Evolutionary conservation across 371 early-diverging fungal genomes (phyloP).

Genomic region (Mortierella sp.): DNA sequence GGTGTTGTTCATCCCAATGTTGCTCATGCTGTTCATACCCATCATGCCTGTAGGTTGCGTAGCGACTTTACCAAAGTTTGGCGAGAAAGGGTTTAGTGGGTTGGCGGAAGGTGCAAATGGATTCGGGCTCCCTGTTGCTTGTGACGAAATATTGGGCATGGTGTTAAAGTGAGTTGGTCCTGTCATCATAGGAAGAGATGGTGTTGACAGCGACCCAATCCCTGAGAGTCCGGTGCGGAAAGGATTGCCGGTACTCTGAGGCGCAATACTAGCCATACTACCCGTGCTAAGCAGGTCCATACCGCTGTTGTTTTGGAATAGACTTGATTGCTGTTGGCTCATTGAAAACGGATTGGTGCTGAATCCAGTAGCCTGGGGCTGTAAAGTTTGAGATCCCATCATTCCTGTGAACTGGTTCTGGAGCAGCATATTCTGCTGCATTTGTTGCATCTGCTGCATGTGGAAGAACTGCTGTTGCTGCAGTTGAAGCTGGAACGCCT

Average conservation of each 20-base stretch:
- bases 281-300: slow-evolving; percentile 18
- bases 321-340: slow-evolving; percentile 11
- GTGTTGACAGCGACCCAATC: slow-evolving; percentile 14
- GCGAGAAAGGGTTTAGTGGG: slow-evolving; percentile 50
- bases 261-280: slow-evolving; percentile 19
- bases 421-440: slow-evolving; percentile 32
- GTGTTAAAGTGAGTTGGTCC: slow-evolving; percentile 40
- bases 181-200: slow-evolving; percentile 46
- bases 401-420: slow-evolving; percentile 47
- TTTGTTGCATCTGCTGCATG: slow-evolving; percentile 42
- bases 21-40: slow-evolving; percentile 22
- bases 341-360: slow-evolving; percentile 45
- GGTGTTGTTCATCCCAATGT: slow-evolving; percentile 7
- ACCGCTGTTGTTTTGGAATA: slow-evolving; percentile 17
- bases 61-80: slow-evolving; percentile 47
- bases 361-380: slow-evolving; percentile 41
- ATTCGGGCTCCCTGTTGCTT: slow-evolving; percentile 37
- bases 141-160: slow-evolving; percentile 41
- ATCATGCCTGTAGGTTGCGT: slow-evolving; percentile 43
- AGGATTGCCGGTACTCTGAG: slow-evolving; percentile 50
- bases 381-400: slow-evolving; percentile 19
- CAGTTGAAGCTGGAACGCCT: slow-evolving; percentile 44
- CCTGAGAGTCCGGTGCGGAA: slow-evolving; percentile 32
- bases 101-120: slow-evolving; percentile 43
- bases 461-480: slow-evolving; percentile 42